Conservation (phyloP, 495 filamentous ascomycete genomes). For the Daldinia childiae region DNA sequence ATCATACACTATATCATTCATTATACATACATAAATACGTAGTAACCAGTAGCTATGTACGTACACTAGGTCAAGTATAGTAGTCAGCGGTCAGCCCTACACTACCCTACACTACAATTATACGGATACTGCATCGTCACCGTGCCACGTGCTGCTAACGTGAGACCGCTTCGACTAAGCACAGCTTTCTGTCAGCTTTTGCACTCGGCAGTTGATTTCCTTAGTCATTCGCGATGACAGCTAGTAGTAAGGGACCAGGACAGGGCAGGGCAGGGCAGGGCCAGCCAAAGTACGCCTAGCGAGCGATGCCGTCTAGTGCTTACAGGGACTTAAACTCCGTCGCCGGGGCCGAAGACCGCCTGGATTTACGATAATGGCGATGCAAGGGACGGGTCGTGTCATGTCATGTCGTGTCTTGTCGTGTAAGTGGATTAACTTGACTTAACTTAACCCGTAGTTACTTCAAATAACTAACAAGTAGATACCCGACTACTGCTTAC, state of each 20-base stretch:
- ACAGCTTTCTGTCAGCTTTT: constrained; percentile 5
- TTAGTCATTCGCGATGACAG: constrained; percentile 8
- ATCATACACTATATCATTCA: background rate
- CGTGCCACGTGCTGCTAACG: constrained; percentile 38
- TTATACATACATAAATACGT: too few species aligned
- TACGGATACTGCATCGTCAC: constrained; percentile 29
- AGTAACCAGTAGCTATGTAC: too few species aligned
- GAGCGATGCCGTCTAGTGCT: constrained; percentile 6
- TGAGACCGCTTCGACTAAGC: constrained; percentile 23
- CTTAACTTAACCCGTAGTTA: background rate
- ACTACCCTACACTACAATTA: constrained; percentile 3
- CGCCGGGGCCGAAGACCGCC: background rate
- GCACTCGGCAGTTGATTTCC: constrained; percentile 20
- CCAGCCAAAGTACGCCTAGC: background rate
- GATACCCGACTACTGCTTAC: background rate
- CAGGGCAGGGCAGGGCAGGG: background rate
- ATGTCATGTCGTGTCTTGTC: background rate
- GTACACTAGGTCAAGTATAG: background rate
- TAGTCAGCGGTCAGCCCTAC: constrained; percentile 26
- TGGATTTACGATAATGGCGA: background rate
- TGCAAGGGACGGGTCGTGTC: background rate
- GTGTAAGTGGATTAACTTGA: background rate
- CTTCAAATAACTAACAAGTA: too few species aligned
- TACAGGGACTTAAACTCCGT: background rate
- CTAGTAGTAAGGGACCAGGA: background rate